Base-by-base conservation (phyloP, 495 filamentous ascomycete species). In the Cudoniella acicularis region DNA sequence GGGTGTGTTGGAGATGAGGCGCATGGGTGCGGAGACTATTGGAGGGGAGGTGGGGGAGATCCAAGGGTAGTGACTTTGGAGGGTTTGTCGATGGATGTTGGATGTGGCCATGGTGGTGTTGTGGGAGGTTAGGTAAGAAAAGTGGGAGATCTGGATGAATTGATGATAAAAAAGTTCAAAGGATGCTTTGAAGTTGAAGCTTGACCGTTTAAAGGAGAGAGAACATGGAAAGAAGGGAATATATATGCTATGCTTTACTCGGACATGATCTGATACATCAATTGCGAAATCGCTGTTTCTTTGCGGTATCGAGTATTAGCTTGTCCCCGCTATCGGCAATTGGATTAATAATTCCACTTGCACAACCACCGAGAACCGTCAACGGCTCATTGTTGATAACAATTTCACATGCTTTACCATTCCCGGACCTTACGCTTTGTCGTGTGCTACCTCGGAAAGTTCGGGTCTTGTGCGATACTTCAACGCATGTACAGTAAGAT, bases 11-110 rank as follows among this genome's bases (percentile, higher is more conserved):
- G 88, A 76, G 63, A 90, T 83, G 24, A 87, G 72, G 45, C 85
- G 81, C 87, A 94, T 91, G 3, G 90, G 90, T 0, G 88, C 89
- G 56, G 76, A 69, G 56, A 83, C 72, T 21, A 94, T 77, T 45
- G 92, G 75, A 0, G 90, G 88, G 11, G 66, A 55, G 1, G 73
- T 60, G 13, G 67, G 53, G 1, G 74, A 59, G 24, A 74, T 79
- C 86, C 87, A 92, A 60, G 88, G 84, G 65, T 89, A 93, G 20
- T 63, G 40, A 22, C 46, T 24, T 30, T 49, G 23, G 11, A 49
- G 11, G 10, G 26, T 45, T 41, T 10, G 9, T 11, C n/a, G 8
- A 21, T 54, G 10, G 43, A 9, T n/a, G 43, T 47, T 23, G 6
- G 17, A 6, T 17, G 9, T 51, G 17, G 9, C 13, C 3, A 27